Conservation (phyloP, 164 flowering plant species). For the Vitis rupestris region DNA sequence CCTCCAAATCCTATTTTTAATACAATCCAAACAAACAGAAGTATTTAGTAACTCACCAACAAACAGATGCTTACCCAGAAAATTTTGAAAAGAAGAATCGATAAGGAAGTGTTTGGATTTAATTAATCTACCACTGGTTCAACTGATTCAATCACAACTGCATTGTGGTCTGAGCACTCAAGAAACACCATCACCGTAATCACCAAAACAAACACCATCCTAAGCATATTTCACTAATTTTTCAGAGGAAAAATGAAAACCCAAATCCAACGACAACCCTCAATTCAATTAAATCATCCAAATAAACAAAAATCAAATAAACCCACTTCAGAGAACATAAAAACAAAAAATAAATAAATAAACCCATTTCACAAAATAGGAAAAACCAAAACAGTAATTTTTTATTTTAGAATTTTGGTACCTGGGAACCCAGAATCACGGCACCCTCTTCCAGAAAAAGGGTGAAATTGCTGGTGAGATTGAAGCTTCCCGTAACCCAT, state of each 20-base stretch:
- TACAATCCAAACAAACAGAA: background rate
- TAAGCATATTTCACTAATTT: no score
- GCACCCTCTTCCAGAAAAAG: constrained; percentile 89
- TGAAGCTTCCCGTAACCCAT: constrained; percentile 91
- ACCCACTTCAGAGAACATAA: background rate
- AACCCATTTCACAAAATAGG: background rate
- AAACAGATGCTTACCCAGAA: no score
- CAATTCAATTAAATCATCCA: background rate
- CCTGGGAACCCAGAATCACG: constrained; percentile 89
- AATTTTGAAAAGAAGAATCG: background rate
- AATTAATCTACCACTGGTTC: no score
- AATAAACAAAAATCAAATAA: no score
- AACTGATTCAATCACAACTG: no score
- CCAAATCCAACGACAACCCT: background rate
- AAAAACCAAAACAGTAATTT: background rate
- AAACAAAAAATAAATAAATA: background rate
- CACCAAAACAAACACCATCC: no score
- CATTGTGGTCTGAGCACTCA: no score
- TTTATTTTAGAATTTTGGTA: constrained; percentile 6
- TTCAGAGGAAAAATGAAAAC: background rate
- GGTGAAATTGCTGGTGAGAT: constrained; percentile 93
- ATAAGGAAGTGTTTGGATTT: no score
- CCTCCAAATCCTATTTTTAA: constrained; percentile 56
- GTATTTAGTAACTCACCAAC: background rate
- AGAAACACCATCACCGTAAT: no score